These are phyloP conservation scores for Rutstroemia sp. DNA, from an alignment of 2,329 filamentous ascomycete species.

Conservation along the genomic window DNA sequence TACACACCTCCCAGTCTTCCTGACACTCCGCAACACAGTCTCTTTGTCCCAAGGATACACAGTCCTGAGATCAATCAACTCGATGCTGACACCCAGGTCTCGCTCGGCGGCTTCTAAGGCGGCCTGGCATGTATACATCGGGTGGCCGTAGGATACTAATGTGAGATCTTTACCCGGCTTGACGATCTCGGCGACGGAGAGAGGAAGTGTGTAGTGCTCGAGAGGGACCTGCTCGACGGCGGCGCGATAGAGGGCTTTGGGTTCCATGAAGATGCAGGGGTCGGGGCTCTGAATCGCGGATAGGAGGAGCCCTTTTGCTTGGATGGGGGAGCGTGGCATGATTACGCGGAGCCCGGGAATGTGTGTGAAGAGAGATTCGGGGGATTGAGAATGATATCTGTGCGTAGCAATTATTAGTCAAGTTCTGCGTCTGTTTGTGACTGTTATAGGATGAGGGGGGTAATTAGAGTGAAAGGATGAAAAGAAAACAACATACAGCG, in stretches of 20 bases:
- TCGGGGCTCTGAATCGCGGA: conserved; percentile 56
- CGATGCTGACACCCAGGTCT: conserved; percentile 57
- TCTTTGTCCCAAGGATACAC: conserved; percentile 68
- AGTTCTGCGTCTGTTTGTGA: conserved; percentile 12
- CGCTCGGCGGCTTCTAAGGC: conserved; percentile 62
- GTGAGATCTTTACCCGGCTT: conserved; percentile 61
- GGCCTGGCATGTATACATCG: conserved; percentile 58
- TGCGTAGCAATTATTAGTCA: conserved; percentile 6
- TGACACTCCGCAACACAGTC: conserved; percentile 58
- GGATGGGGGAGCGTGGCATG: conserved; percentile 60
- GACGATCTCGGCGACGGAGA: conserved; percentile 62
- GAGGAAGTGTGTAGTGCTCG: conserved; percentile 58
- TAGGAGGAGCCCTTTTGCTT: conserved; percentile 64
- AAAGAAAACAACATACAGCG: conserved; percentile 40
- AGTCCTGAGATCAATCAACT: conserved; percentile 64
- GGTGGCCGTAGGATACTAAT: conserved; percentile 63
- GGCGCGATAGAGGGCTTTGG: conserved; percentile 66
- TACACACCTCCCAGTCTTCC: conserved; percentile 61
- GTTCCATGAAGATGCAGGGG: conserved; percentile 69
- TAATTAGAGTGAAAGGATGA: neutral
- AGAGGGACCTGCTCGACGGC: conserved; percentile 66
- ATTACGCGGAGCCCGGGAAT: conserved; percentile 63
- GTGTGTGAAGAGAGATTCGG: conserved; percentile 64
- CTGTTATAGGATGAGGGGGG: neutral
- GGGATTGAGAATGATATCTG: conserved; percentile 64